Conservation (phyloP, 2,329 filamentous ascomycete species). For the Teratosphaeriaceae sp. region DNA sequence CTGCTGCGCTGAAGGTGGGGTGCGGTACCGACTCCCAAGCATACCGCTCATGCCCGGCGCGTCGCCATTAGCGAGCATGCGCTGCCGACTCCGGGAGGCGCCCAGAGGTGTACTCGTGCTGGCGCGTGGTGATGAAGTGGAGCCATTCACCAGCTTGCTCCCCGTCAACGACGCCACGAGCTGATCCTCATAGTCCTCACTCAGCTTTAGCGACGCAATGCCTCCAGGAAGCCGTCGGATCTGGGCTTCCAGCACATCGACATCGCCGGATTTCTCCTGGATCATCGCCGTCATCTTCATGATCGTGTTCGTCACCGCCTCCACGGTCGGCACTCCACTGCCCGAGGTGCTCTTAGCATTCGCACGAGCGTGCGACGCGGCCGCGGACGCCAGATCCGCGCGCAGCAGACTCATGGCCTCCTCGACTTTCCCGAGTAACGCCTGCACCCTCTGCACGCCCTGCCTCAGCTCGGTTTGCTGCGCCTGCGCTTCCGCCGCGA, state of each 20-base stretch:
- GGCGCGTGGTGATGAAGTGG: constrained; percentile 30
- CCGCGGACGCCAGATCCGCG: constrained; percentile 61
- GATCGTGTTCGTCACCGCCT: constrained; percentile 87
- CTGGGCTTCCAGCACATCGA: constrained; percentile 83
- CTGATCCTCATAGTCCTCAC: constrained; percentile 28
- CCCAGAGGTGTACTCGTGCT: background rate
- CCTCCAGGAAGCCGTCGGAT: constrained; percentile 59
- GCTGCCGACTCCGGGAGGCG: constrained; percentile 6
- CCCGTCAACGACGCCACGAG: constrained; percentile 23
- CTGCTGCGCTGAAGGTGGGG: constrained; percentile 17
- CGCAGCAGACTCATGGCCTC: constrained; percentile 72
- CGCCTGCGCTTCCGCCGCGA: constrained; percentile 76
- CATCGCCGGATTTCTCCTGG: constrained; percentile 82
- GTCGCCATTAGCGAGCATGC: constrained; percentile 25
- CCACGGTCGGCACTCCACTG: constrained; percentile 68
- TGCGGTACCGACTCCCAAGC: constrained; percentile 23
- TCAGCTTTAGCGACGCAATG: constrained; percentile 23
- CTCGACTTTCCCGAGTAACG: constrained; percentile 69
- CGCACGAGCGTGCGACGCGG: constrained; percentile 27
- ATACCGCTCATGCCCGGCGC: constrained; percentile 31
- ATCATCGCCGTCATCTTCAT: constrained; percentile 87
- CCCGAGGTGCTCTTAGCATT: constrained; percentile 36
- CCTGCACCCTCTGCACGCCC: constrained; percentile 67
- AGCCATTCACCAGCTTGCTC: constrained; percentile 22
- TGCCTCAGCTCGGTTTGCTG: constrained; percentile 79